These are phyloP conservation scores for Kodamaea jinghongensis DNA, from an alignment of 805 yeast species.

Conservation along the genomic window DNA sequence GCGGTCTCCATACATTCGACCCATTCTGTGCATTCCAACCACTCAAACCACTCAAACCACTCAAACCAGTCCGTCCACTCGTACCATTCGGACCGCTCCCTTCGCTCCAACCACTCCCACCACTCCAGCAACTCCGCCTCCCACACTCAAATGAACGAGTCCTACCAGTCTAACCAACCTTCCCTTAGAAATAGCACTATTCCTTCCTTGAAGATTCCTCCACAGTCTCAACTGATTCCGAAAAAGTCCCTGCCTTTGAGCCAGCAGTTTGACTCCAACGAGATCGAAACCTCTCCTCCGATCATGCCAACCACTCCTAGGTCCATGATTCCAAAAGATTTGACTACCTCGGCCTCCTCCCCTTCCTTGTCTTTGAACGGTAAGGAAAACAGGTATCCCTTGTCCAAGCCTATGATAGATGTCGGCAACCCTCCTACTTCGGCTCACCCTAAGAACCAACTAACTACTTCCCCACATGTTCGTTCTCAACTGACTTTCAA, in stretches of 20 bases:
- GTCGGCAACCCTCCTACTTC: neutral
- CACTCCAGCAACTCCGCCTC: neutral
- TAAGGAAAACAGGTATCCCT: neutral
- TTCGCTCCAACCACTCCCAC: neutral
- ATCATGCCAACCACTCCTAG: conserved; percentile 1
- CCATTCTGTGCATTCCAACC: no score
- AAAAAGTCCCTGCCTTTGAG: conserved; percentile 1
- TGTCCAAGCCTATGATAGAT: conserved; percentile 5
- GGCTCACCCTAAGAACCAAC: conserved; percentile 1
- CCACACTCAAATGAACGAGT: neutral
- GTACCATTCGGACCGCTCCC: no score
- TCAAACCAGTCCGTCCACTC: neutral
- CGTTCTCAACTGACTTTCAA: conserved; percentile 5
- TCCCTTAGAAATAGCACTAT: neutral
- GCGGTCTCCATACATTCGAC: no score
- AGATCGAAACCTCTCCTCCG: neutral
- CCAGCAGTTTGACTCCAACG: neutral
- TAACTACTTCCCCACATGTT: conserved; percentile 2
- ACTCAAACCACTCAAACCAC: no score
- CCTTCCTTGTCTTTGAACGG: conserved; percentile 3
- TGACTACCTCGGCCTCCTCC: conserved; percentile 4
- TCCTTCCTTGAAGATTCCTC: neutral
- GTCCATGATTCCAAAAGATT: conserved; percentile 1
- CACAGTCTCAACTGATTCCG: conserved; percentile 1
- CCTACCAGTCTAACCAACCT: neutral